Percentiles rank a stretch among this genome's conserved stretches.
Conservation (phyloP, 116 monocot genomes). For the Zostera marina region DNA sequence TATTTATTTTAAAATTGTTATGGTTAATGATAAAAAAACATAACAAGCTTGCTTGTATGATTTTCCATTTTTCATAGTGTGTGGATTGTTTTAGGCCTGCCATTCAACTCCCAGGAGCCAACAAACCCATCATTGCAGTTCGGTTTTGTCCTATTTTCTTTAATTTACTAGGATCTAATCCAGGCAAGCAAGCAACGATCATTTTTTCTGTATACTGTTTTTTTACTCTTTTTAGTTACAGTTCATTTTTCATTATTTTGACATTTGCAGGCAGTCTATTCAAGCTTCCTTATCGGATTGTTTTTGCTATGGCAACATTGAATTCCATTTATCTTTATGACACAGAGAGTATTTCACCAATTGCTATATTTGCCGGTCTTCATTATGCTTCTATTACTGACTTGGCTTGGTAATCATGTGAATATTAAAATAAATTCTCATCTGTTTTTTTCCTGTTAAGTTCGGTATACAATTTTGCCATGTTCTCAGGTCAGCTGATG, state of each 20-base stretch:
- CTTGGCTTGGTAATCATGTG: conserved; percentile 64
- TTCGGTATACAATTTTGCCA: neutral
- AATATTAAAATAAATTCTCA: neutral
- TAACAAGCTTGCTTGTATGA: neutral
- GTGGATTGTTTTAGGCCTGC: conserved; percentile 39
- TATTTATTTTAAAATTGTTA: neutral
- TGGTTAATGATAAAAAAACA: neutral
- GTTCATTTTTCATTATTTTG: neutral
- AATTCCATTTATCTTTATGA: conserved; percentile 89
- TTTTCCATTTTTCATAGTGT: neutral
- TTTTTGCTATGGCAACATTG: conserved; percentile 88
- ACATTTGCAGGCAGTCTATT: conserved; percentile 40
- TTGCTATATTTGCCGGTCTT: conserved; percentile 75
- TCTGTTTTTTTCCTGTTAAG: neutral
- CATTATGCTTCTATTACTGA: conserved; percentile 97
- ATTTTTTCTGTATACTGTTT: neutral
- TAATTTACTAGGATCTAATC: conserved; percentile 36
- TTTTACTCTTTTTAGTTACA: neutral
- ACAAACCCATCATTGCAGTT: conserved; percentile 73
- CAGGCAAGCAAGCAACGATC: conserved; percentile 22
- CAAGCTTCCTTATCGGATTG: conserved; percentile 75
- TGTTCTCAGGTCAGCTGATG: conserved; percentile 5
- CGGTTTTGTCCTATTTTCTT: conserved; percentile 84
- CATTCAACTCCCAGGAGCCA: conserved; percentile 63
- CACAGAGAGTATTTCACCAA: conserved; percentile 67